A percentile compares a stretch with the other conserved stretches of the same genome.
Evolutionary conservation across 2,329 filamentous ascomycete genomes (phyloP).

Genomic region (Geosmithia morbida): DNA sequence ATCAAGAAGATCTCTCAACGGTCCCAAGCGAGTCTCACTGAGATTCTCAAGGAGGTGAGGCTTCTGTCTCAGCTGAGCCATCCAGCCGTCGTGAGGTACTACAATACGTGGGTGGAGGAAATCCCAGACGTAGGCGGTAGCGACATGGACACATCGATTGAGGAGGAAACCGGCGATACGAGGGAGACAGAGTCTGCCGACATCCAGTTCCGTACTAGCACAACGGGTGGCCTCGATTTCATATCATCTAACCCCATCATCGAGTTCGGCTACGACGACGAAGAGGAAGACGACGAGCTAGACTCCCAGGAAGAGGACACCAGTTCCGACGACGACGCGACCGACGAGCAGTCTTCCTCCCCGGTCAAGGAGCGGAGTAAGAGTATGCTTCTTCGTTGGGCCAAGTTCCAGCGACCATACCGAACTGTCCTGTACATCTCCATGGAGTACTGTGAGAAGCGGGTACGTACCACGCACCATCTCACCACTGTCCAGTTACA

Average conservation of each 20-base stretch:
- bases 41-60: slow-evolving; percentile 74
- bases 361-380: slow-evolving; percentile 14
- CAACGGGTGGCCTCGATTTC: slow-evolving; percentile 72
- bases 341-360: slow-evolving; percentile 9
- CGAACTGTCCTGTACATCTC: slow-evolving; percentile 84
- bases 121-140: slow-evolving; percentile 35
- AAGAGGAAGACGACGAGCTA: slow-evolving; percentile 29
- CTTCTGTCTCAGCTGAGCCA: slow-evolving; percentile 87
- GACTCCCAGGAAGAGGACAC: slow-evolving; percentile 30
- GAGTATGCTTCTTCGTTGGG: slow-evolving; percentile 13
- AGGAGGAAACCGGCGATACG: slow-evolving; percentile 24
- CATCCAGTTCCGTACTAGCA: slow-evolving; percentile 51
- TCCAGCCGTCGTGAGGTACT: slow-evolving; percentile 76
- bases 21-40: slow-evolving; percentile 63
- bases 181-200: slow-evolving; percentile 24
- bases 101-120: slow-evolving; percentile 88
- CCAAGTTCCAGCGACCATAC: slow-evolving; percentile 33
- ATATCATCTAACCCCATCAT: slow-evolving; percentile 77
- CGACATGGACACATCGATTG: slow-evolving; percentile 42
- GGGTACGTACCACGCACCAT: slow-evolving; percentile 29
- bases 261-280: slow-evolving; percentile 55
- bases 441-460: slow-evolving; percentile 97
- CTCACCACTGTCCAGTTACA: neutral
- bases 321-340: neutral
- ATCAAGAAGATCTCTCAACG: slow-evolving; percentile 92